Percentiles rank a stretch among this genome's conserved stretches.
phyloP scores from a whole-genome alignment of 31 red algal species.

The Asparagopsis taxiformis region DNA sequence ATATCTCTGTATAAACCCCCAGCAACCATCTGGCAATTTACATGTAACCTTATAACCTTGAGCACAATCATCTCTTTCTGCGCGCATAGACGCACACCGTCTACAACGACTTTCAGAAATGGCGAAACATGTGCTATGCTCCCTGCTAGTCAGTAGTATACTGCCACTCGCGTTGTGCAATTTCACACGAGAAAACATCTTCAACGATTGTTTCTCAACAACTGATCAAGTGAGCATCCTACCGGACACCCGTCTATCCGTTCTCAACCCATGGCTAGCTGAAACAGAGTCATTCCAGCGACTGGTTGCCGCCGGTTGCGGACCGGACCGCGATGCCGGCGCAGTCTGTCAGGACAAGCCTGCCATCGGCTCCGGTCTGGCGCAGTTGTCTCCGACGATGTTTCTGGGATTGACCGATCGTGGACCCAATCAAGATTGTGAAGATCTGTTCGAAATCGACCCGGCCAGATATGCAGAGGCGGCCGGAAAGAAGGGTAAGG shows the following conservation, averaged over 20 bases:
- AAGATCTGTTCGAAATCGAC: constrained; percentile 42
- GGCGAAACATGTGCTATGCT: constrained; percentile 1
- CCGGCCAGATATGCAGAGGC: constrained; percentile 25
- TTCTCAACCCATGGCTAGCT: constrained; percentile 27
- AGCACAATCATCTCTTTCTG: too few species aligned
- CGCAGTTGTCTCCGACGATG: neutral
- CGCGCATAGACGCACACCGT: too few species aligned
- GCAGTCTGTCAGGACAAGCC: constrained; percentile 29
- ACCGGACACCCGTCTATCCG: constrained; percentile 9
- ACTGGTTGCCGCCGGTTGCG: constrained; percentile 4
- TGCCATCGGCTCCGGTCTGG: constrained; percentile 43
- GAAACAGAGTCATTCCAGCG: neutral
- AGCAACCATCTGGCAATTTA: too few species aligned
- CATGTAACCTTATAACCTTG: too few species aligned
- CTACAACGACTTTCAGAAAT: too few species aligned
- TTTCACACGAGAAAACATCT: constrained; percentile 4
- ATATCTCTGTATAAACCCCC: too few species aligned
- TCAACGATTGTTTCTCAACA: constrained; percentile 13
- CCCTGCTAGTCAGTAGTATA: constrained; percentile 11
- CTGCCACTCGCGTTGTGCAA: neutral
- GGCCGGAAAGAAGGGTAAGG: constrained; percentile 45
- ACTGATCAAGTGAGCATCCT: constrained; percentile 9
- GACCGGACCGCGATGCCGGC: constrained; percentile 1
- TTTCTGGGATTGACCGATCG: constrained; percentile 55
- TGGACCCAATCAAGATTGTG: constrained; percentile 68